Conservation (phyloP, 2,329 filamentous ascomycete genomes). For the Juglanconis sp. region DNA sequence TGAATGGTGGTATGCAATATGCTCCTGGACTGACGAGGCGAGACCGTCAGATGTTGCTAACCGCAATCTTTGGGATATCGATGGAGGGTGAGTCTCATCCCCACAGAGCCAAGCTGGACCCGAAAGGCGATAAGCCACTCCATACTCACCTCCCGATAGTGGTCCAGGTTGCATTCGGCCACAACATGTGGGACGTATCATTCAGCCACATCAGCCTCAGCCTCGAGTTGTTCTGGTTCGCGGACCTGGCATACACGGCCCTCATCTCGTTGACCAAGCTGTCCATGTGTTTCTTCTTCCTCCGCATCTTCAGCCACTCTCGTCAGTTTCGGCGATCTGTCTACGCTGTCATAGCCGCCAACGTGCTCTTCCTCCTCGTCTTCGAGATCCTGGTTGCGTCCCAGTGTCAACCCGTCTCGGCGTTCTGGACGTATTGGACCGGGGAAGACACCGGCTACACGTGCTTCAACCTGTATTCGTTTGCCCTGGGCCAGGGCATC, state of each 20-base stretch:
- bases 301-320: constrained; percentile 4
- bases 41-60: background rate
- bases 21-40: background rate
- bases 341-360: constrained; percentile 1
- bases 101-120: background rate
- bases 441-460: background rate
- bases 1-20: background rate
- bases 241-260: background rate
- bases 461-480: constrained; percentile 5
- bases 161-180: background rate
- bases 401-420: background rate
- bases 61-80: background rate
- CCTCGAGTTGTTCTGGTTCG: background rate
- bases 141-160: background rate
- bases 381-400: constrained; percentile 1
- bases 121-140: background rate
- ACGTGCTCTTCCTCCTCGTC: background rate
- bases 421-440: constrained; percentile 1
- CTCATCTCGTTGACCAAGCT: constrained; percentile 8
- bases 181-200: constrained; percentile 1
- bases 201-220: background rate
- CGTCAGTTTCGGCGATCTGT: background rate
- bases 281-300: constrained; percentile 7
- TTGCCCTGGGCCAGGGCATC: constrained; percentile 4
- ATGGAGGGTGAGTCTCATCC: background rate